Conservation (phyloP, 108 stramenopile species). For the Pseudonitzschia multiseries region DNA sequence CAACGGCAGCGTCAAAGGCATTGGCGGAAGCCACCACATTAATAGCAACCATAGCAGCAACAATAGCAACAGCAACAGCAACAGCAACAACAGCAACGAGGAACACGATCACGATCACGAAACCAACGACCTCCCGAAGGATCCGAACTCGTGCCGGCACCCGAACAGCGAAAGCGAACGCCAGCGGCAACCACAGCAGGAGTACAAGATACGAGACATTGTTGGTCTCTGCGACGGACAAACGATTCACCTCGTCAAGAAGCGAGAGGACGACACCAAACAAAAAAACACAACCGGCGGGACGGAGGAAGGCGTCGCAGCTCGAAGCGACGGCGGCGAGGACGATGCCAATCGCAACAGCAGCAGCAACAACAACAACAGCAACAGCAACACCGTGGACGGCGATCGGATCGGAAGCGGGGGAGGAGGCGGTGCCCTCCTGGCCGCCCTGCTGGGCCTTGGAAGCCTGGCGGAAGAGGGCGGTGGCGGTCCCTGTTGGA, state of each 20-base stretch:
- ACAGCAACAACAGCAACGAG: not conserved
- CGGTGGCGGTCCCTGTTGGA: not conserved
- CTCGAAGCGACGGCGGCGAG: not conserved
- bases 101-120: not conserved
- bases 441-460: slow-evolving; percentile 44
- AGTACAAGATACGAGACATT: slow-evolving; percentile 65
- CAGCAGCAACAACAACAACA: slow-evolving; percentile 10
- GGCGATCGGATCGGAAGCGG: not conserved
- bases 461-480: slow-evolving; percentile 22
- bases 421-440: slow-evolving; percentile 19
- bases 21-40: slow-evolving; percentile 5
- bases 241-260: slow-evolving; percentile 84
- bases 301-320: not conserved
- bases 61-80: not conserved
- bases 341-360: not conserved
- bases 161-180: not conserved
- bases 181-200: not conserved
- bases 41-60: slow-evolving; percentile 12
- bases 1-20: too few species aligned
- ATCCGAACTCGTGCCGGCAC: not conserved
- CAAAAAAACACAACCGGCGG: not conserved
- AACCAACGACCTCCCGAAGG: not conserved
- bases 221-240: slow-evolving; percentile 77
- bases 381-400: not conserved
- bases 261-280: slow-evolving; percentile 24